Percentiles rank a stretch among this genome's conserved stretches.
These are phyloP conservation scores for Dryas octopetala DNA, from an alignment of 306 rosid species.

Conservation along the genomic window DNA sequence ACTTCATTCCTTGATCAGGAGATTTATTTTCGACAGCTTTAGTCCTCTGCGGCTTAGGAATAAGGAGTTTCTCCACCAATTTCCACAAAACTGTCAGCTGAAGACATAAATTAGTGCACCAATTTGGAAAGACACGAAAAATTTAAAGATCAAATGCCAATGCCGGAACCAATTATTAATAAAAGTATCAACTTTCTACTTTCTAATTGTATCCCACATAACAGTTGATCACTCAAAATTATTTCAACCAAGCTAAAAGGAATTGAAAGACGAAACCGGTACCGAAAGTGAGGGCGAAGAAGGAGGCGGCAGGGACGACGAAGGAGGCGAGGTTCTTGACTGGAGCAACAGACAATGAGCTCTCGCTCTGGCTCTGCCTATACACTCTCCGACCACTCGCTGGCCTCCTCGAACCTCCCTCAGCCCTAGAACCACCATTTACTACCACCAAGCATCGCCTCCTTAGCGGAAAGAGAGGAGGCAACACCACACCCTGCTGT, in stretches of 20 bases:
- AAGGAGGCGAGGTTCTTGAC: conserved; percentile 59
- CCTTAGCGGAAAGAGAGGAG: conserved; percentile 21
- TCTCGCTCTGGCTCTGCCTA: conserved; percentile 58
- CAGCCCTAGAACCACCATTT: conserved; percentile 49
- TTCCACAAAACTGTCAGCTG: conserved; percentile 98
- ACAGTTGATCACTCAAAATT: too few relatives aligned
- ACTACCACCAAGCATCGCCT: conserved; percentile 40
- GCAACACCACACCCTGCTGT: conserved; percentile 29
- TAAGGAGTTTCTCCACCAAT: conserved; percentile 73
- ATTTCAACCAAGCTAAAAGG: not conserved
- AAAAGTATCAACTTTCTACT: not conserved
- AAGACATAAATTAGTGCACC: conserved; percentile 60
- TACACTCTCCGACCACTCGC: conserved; percentile 61
- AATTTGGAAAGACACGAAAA: conserved; percentile 33
- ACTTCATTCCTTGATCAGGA: conserved; percentile 60
- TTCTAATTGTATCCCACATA: not conserved
- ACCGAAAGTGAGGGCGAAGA: conserved; percentile 74
- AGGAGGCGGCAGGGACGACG: conserved; percentile 60
- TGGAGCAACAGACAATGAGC: conserved; percentile 49
- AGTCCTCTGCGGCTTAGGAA: conserved; percentile 54
- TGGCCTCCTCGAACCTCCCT: conserved; percentile 46
- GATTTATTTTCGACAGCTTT: conserved; percentile 47
- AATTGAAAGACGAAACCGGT: conserved; percentile 21
- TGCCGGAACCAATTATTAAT: not conserved
- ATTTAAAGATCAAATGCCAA: not conserved